Evolutionary conservation across 305 asterid species (phyloP), one percentile per base, ranked within the genome.

Genomic region (Ilex paraguariensis): DNA sequence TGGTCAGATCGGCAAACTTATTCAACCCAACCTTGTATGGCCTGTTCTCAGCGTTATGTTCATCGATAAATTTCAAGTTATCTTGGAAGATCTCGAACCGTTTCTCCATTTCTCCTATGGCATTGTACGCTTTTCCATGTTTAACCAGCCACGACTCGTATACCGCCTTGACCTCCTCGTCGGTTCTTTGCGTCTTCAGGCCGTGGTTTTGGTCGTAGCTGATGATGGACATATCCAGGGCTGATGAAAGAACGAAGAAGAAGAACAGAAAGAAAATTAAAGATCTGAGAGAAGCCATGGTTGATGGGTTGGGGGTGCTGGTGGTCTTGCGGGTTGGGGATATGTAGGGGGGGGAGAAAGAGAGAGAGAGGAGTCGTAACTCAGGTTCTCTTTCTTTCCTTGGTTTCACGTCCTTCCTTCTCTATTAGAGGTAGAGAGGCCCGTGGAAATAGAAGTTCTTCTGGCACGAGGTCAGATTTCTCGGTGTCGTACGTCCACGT

Each of bases 111-210:
- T 88, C 95, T 11, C 83, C 87, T 10, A 88, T 50, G 63, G 78
- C 88, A 66, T 89, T 84, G 66, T 81, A 78, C 32, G 56, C 68
- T 68, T 79, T 86, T 4, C 91, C 88, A 30, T 89, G 88, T 59
- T 77, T 79, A 31, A 70, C 79, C 10, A 84, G 88, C 96, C 96
- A 89, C 0, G 90, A 82, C 44, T 86, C 95, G 79, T 82, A 86
- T 63, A 88, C 13, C 31, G 75, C 66, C 70, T 6, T 60, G 5
- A 66, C 66, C 11, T 76, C 79, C n/a, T 48, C 44, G 4, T 82
- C 71, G 52, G 81, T 63, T 9, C 76, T 69, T 2, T 58, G 32
- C 0, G 63, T 3, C 1, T 40, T 66, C 60, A 54, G 44, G 31
- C 57, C 57, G 30, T 80, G 86, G 1, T 65, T 60, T 46, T 58